These are phyloP conservation scores for Elsinoe fawcettii DNA, from an alignment of 2,329 filamentous ascomycete species.

Conservation along the genomic window DNA sequence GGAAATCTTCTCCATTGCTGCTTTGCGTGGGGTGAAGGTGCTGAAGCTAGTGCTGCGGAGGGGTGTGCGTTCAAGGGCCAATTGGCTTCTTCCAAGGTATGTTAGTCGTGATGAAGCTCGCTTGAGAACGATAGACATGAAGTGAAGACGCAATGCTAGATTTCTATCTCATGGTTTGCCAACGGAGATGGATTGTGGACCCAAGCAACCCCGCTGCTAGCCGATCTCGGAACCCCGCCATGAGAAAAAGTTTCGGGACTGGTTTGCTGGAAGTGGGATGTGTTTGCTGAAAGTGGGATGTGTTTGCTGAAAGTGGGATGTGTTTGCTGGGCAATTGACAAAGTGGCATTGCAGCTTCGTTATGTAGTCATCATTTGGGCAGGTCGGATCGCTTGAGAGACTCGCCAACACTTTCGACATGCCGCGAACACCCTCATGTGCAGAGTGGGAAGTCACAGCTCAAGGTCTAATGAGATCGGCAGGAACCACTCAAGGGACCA, in stretches of 20 bases:
- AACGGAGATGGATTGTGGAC: slow-evolving; percentile 1
- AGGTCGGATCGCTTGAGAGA: too few species aligned
- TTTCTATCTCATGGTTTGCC: background rate
- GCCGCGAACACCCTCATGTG: too few species aligned
- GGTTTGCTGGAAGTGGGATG: slow-evolving; percentile 3
- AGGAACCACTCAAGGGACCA: background rate
- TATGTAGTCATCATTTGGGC: too few species aligned
- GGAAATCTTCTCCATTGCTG: slow-evolving; percentile 37
- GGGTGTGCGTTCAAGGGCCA: background rate
- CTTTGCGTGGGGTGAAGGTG: slow-evolving; percentile 25
- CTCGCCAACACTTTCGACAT: too few species aligned
- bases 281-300: background rate
- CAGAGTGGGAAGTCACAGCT: background rate
- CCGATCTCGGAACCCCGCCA: slow-evolving; percentile 11
- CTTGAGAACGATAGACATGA: slow-evolving; percentile 10
- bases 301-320: slow-evolving; percentile 1
- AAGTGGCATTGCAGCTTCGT: too few species aligned
- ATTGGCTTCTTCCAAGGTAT: background rate
- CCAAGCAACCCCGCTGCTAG: slow-evolving; percentile 8
- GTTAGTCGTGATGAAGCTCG: background rate
- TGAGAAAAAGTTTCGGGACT: background rate
- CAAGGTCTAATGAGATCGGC: background rate
- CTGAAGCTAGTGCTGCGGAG: background rate
- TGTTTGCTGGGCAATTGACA: background rate
- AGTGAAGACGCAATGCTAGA: background rate